A percentile compares a stretch with the other conserved stretches of the same genome.
Conservation (phyloP, 164 flowering plant species). For the Tetracentron sinense region DNA sequence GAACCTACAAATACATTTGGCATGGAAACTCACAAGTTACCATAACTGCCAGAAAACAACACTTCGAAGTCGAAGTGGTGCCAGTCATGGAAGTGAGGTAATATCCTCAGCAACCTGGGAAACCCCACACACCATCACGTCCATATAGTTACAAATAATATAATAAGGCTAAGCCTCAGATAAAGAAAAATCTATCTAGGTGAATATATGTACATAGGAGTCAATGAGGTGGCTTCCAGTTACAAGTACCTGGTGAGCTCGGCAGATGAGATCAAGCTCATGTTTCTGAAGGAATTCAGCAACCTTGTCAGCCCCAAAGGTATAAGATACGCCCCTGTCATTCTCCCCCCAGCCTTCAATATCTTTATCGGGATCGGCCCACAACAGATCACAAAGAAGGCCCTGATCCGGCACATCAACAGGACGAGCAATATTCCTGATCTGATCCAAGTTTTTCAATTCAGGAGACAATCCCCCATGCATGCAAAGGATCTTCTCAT, state of each 20-base stretch:
- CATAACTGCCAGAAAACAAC: too few relatives aligned
- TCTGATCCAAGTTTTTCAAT: constrained; percentile 51
- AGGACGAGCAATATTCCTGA: constrained; percentile 59
- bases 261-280: constrained; percentile 62
- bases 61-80: too few relatives aligned
- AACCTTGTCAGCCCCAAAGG: constrained; percentile 62
- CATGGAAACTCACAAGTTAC: too few relatives aligned
- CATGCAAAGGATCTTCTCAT: constrained; percentile 63
- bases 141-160: neutral
- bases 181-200: neutral
- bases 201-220: too few relatives aligned
- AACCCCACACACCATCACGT: too few relatives aligned
- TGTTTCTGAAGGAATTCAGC: constrained; percentile 55
- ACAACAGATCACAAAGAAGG: constrained; percentile 57
- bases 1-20: too few relatives aligned
- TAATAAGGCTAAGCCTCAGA: neutral
- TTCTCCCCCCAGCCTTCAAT: constrained; percentile 62
- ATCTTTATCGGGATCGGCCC: constrained; percentile 65
- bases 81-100: too few relatives aligned
- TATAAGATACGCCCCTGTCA: constrained; percentile 61
- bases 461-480: constrained; percentile 71
- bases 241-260: constrained; percentile 59
- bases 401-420: constrained; percentile 67
- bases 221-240: neutral
- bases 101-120: too few relatives aligned